A percentile compares a stretch with the other conserved stretches of the same genome.
Evolutionary conservation across 2,329 filamentous ascomycete species (phyloP).

Genomic region (Delphinella strobiligena): DNA sequence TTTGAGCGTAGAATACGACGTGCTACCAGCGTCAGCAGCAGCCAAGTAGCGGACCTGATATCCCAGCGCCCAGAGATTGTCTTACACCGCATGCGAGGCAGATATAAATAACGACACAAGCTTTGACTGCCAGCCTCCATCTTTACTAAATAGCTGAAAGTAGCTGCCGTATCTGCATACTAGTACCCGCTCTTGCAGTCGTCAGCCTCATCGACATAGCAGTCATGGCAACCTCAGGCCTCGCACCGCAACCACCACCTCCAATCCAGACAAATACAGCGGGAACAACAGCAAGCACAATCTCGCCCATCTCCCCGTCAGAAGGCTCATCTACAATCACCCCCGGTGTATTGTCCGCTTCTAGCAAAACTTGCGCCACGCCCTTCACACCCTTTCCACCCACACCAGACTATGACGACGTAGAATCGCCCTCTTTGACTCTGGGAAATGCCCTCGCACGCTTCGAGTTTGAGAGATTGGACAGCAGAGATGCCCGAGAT

Average conservation of each 20-base stretch:
- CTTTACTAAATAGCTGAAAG: too few species aligned
- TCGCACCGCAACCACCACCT: neutral
- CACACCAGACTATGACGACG: slow-evolving; percentile 20
- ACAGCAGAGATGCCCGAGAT: slow-evolving; percentile 60
- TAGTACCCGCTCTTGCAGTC: too few species aligned
- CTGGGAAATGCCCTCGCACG: slow-evolving; percentile 56
- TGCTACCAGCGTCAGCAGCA: too few species aligned
- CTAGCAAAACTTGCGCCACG: neutral
- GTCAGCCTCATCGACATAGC: too few species aligned
- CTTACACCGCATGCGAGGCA: too few species aligned
- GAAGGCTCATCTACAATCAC: neutral
- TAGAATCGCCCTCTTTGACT: slow-evolving; percentile 36
- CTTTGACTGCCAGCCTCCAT: too few species aligned
- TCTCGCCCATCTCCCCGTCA: neutral
- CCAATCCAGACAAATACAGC: neutral
- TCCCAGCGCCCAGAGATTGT: too few species aligned
- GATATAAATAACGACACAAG: too few species aligned
- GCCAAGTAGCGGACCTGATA: too few species aligned
- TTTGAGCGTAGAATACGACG: too few species aligned
- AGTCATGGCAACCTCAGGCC: neutral
- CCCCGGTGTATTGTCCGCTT: slow-evolving; percentile 3
- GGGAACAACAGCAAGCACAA: neutral
- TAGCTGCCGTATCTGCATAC: too few species aligned
- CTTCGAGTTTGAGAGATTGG: slow-evolving; percentile 73
- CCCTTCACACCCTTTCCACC: slow-evolving; percentile 4